phyloP scores from a whole-genome alignment of 2,329 filamentous ascomycete genomes.

The Arthroderma uncinatum region DNA sequence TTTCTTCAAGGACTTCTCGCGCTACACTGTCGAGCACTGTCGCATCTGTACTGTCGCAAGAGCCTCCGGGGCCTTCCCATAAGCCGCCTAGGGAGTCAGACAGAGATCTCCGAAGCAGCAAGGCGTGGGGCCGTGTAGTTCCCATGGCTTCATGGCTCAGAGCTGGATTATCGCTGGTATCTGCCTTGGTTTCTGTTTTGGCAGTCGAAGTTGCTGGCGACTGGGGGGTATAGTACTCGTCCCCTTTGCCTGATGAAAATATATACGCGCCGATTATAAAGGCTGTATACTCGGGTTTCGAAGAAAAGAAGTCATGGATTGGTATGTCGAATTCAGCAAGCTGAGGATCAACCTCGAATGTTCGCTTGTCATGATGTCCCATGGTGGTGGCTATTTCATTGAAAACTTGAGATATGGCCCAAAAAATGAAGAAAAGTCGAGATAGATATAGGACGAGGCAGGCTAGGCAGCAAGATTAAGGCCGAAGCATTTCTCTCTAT shows the following conservation, averaged over 20 bases:
- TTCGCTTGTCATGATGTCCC: background rate
- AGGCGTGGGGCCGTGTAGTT: background rate
- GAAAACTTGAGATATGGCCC: background rate
- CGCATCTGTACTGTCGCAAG: conserved; percentile 6
- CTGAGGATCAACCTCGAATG: background rate
- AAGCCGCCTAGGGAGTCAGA: background rate
- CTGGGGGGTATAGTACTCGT: background rate
- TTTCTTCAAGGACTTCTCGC: conserved; percentile 5
- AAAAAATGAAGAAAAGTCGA: background rate
- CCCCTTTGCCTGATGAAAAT: background rate
- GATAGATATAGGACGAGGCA: background rate
- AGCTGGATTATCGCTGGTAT: background rate
- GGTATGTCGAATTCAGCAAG: conserved; percentile 5
- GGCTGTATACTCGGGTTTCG: background rate
- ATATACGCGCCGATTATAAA: conserved; percentile 6
- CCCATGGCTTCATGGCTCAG: background rate
- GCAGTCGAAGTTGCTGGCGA: background rate
- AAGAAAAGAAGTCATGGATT: background rate
- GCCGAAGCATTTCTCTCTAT: too few relatives aligned
- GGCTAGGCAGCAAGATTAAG: background rate
- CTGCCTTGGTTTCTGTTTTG: background rate
- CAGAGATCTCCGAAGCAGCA: conserved; percentile 1
- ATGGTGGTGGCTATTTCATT: background rate
- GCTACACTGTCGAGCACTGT: conserved; percentile 4
- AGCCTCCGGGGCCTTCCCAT: conserved; percentile 5